Evolutionary conservation across 108 stramenopile genomes (phyloP).

Genomic region (Cyclotella kingstonii): DNA sequence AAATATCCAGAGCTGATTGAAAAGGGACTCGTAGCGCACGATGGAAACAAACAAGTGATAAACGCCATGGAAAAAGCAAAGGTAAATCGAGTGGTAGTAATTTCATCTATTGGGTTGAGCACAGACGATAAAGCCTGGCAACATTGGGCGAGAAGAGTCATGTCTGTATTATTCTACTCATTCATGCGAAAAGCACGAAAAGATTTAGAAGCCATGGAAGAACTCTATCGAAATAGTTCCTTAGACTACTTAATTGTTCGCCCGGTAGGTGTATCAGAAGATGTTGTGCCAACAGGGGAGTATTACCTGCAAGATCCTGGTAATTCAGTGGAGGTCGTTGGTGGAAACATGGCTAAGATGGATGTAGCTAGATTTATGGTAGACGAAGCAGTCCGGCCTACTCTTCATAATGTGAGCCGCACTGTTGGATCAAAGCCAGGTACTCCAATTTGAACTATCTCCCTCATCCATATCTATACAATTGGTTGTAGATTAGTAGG

Average conservation of each 20-base stretch:
- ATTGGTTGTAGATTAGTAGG: too few relatives aligned
- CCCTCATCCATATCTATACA: too few relatives aligned
- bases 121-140: constrained; percentile 57
- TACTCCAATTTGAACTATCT: too few relatives aligned
- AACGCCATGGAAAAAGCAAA: constrained; percentile 52
- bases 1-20: constrained; percentile 28
- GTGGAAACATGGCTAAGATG: constrained; percentile 61
- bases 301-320: constrained; percentile 51
- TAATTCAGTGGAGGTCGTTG: constrained; percentile 41
- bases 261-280: constrained; percentile 66
- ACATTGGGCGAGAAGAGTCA: constrained; percentile 44
- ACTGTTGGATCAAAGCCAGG: constrained; percentile 53
- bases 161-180: constrained; percentile 51
- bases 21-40: constrained; percentile 29
- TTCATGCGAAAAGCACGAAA: constrained; percentile 33
- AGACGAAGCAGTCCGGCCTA: constrained; percentile 61
- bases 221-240: constrained; percentile 4
- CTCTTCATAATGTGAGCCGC: constrained; percentile 41
- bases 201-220: constrained; percentile 63
- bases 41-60: constrained; percentile 61
- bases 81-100: constrained; percentile 48
- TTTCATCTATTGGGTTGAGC: constrained; percentile 59
- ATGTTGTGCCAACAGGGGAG: constrained; percentile 39
- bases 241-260: constrained; percentile 69
- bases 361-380: constrained; percentile 72